Conservation (phyloP, 345 rosid species). For the Dipteronia dyeriana region DNA sequence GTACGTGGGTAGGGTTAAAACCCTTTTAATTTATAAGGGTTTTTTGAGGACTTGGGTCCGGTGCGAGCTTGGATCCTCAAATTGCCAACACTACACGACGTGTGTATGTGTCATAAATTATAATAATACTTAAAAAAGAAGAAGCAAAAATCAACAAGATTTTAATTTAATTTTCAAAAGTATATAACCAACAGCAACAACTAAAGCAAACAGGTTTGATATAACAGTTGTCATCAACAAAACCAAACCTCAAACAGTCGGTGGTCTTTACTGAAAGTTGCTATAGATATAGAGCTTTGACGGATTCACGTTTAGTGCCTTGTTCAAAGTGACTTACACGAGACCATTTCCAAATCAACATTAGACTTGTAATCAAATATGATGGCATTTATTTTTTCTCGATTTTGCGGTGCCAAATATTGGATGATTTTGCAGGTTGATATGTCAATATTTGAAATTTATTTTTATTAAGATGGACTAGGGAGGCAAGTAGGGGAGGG, state of each 20-base stretch:
- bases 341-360: background rate
- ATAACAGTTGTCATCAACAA: background rate
- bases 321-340: background rate
- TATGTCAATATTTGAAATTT: background rate
- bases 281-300: background rate
- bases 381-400: background rate
- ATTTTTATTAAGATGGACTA: conserved; percentile 39
- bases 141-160: background rate
- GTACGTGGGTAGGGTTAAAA: too few species aligned
- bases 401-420: background rate
- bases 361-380: background rate
- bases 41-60: too few species aligned
- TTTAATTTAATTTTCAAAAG: background rate
- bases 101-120: too few species aligned
- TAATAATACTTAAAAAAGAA: background rate
- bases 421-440: background rate
- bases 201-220: background rate
- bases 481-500: conserved; percentile 48
- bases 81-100: too few species aligned
- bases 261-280: background rate
- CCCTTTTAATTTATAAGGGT: too few species aligned
- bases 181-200: background rate
- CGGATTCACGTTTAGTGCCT: background rate
- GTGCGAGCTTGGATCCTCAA: too few species aligned
- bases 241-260: background rate